Evolutionary conservation across 2,329 filamentous ascomycete genomes (phyloP), one percentile per base, ranked within the genome.

Genomic region (Diaporthe ampelina): DNA sequence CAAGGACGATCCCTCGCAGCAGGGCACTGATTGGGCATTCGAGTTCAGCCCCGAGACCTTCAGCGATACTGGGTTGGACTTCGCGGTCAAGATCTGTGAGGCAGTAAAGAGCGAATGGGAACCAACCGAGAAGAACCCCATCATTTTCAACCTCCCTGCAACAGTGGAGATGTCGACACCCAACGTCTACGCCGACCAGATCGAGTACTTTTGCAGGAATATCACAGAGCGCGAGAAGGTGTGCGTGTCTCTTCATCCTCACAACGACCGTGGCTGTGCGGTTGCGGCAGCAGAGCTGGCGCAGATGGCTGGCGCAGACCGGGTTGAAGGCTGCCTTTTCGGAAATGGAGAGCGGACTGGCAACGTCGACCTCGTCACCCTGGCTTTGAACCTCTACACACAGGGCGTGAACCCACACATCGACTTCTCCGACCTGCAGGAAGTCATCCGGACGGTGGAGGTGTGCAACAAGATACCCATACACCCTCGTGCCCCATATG

Each of bases 111-210:
- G 88, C 8, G 97, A 95, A 0, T 99, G 97, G 97, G 95, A 89
- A 76, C 96, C 97, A 0, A 91, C 90, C 0, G 91, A 87, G 52
- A 91, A 94, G 83, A 92, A 91, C 79, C 94, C 93, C 63, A 94
- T 99, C 83, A 97, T 99, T 82, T 97, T 99, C 89, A 98, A 98
- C 86, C 89, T 99, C 69, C 96, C 97, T 0, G 96, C 97, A 1
- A 99, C 97, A 0, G 96, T 98, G 48, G 97, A 99, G 85, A 92
- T 98, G 92, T 86, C 94, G 0, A 98, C 97, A 0, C 95, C 95
- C 45, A 99, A 99, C 82, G 90, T 98, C 63, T 99, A 97, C 82
- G 97, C 97, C 67, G 97, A 99, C 81, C 94, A 97, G 85, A 94
- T 99, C 76, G 97, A 99, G 83, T 97, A 94, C 85, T 99, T 99